phyloP scores from a whole-genome alignment of 495 filamentous ascomycete species.

The Penicillium robsamsonii region DNA sequence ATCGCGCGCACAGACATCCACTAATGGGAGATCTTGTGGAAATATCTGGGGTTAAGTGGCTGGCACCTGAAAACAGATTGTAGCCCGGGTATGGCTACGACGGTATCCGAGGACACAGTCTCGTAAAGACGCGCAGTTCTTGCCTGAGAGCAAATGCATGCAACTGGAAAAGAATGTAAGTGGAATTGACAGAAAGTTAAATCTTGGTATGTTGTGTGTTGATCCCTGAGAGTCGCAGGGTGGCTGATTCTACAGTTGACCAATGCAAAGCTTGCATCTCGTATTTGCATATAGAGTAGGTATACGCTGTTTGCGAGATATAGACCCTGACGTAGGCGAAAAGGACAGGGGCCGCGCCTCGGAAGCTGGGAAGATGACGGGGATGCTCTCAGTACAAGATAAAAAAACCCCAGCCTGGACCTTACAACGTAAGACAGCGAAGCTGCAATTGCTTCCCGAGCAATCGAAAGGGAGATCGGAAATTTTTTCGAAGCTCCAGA shows the following conservation, averaged over 20 bases:
- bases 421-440: background rate
- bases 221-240: background rate
- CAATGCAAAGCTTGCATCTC: constrained; percentile 9
- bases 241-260: constrained; percentile 5
- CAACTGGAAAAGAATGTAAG: constrained; percentile 4
- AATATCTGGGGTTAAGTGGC: constrained; percentile 24
- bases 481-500: constrained; percentile 2
- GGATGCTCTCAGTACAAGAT: background rate
- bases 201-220: constrained; percentile 6
- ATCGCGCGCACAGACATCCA: constrained; percentile 27
- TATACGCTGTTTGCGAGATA: constrained; percentile 6
- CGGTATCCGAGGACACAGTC: background rate
- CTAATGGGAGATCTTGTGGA: constrained; percentile 17
- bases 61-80: background rate
- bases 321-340: background rate
- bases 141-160: background rate
- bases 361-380: background rate
- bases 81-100: constrained; percentile 1
- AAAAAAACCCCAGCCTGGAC: background rate
- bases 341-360: background rate
- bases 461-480: constrained; percentile 1
- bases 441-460: constrained; percentile 5
- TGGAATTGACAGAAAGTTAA: background rate
- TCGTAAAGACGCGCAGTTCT: background rate
- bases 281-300: background rate